Evolutionary conservation across 306 rosid genomes (phyloP).

Genomic region (Amphicarpaea edgeworthii): DNA sequence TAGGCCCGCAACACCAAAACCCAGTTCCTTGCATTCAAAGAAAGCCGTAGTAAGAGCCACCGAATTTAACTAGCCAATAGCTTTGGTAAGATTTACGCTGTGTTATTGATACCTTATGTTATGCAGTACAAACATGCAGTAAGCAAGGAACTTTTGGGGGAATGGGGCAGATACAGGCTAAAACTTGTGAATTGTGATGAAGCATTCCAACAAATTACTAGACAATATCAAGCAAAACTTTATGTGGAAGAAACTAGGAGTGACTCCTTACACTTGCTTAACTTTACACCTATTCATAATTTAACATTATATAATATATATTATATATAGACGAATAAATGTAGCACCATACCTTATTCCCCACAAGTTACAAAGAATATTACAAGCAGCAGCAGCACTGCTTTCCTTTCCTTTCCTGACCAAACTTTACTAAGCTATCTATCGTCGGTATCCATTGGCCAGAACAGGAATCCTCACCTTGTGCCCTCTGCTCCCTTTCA

Average conservation of each 20-base stretch:
- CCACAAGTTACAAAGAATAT: slow-evolving; percentile 95
- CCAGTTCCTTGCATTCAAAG: background rate
- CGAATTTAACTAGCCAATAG: background rate
- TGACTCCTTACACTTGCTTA: slow-evolving; percentile 58
- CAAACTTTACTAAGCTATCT: slow-evolving; percentile 64
- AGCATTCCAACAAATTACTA: slow-evolving; percentile 50
- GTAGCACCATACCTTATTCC: slow-evolving; percentile 79
- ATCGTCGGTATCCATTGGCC: slow-evolving; percentile 82
- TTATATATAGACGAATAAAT: slow-evolving; percentile 53
- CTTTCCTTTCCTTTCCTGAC: slow-evolving; percentile 47
- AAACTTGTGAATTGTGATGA: slow-evolving; percentile 45
- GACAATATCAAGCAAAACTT: slow-evolving; percentile 71
- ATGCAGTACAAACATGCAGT: slow-evolving; percentile 32
- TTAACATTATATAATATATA: slow-evolving; percentile 56
- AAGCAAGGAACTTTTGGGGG: slow-evolving; percentile 31
- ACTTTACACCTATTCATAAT: slow-evolving; percentile 75
- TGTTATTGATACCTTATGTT: slow-evolving; percentile 27
- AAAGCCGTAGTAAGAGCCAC: background rate
- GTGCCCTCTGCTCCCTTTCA: slow-evolving; percentile 97
- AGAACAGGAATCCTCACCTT: slow-evolving; percentile 93
- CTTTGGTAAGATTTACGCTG: slow-evolving; percentile 1
- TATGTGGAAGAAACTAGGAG: slow-evolving; percentile 65
- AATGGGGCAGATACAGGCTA: slow-evolving; percentile 44
- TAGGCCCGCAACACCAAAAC: background rate
- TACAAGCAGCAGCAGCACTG: slow-evolving; percentile 63